phyloP scores from a whole-genome alignment of 768 basidiomycete species.

The Steccherinum ochraceum region DNA sequence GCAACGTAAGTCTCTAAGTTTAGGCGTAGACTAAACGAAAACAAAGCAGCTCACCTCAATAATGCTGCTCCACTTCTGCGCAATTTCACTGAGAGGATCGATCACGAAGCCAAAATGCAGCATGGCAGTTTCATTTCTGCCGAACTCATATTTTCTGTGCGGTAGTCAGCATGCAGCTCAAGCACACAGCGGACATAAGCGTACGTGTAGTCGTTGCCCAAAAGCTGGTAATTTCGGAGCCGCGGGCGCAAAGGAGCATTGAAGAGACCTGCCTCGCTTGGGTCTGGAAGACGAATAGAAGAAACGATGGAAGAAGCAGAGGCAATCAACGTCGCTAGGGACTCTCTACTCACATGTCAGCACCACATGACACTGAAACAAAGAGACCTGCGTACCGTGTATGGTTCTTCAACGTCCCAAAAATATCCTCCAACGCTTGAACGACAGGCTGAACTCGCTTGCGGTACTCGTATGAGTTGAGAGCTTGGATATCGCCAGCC shows the following conservation, averaged over 20 bases:
- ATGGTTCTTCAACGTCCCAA: conserved; percentile 3
- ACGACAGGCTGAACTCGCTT: conserved; percentile 67
- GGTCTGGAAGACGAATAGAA: conserved; percentile 64
- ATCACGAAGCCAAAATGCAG: conserved; percentile 68
- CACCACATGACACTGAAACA: conserved; percentile 34
- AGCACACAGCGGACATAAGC: conserved; percentile 19
- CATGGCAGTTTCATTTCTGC: conserved; percentile 60
- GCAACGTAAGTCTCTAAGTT: neutral
- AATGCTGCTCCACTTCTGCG: conserved; percentile 82
- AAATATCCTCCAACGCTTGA: conserved; percentile 52
- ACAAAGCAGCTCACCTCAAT: conserved; percentile 44
- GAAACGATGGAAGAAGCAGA: conserved; percentile 69
- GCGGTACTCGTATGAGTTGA: conserved; percentile 69
- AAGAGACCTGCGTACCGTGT: conserved; percentile 19
- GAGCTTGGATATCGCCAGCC: conserved; percentile 62
- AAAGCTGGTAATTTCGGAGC: conserved; percentile 48
- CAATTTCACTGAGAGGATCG: conserved; percentile 80
- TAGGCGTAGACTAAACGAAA: no score
- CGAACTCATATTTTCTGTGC: conserved; percentile 60
- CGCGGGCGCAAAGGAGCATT: conserved; percentile 58
- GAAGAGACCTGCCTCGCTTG: conserved; percentile 66
- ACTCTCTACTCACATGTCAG: conserved; percentile 31
- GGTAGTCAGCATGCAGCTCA: conserved; percentile 5
- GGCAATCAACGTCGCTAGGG: conserved; percentile 54
- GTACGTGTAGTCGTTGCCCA: conserved; percentile 63